Percentiles rank a stretch among this genome's conserved stretches.
phyloP scores from a whole-genome alignment of 2,329 filamentous ascomycete genomes.

The Clonostachys solani region DNA sequence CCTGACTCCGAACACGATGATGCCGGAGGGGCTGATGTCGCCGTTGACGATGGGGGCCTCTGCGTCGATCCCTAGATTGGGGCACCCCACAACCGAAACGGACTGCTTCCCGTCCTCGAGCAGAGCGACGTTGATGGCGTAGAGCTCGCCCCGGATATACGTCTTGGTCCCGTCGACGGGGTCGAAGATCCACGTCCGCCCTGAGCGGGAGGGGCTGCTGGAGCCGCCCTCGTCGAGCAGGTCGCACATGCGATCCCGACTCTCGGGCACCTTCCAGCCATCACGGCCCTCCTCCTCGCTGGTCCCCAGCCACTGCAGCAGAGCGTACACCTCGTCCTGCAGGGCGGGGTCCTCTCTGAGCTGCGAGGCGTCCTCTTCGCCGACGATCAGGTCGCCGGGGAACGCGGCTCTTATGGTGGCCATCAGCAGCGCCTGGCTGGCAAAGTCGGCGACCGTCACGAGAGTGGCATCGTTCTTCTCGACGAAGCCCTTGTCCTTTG shows the following conservation, averaged over 20 bases:
- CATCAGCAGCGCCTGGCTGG: constrained; percentile 51
- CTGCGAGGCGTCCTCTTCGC: constrained; percentile 48
- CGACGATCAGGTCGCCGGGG: constrained; percentile 46
- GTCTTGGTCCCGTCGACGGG: constrained; percentile 58
- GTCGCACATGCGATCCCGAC: constrained; percentile 41
- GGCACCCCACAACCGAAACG: constrained; percentile 42
- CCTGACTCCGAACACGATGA: constrained; percentile 44
- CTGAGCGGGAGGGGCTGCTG: constrained; percentile 26
- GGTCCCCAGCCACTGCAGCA: constrained; percentile 22
- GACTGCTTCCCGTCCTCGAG: constrained; percentile 44
- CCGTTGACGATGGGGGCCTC: constrained; percentile 33
- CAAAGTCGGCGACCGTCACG: constrained; percentile 57
- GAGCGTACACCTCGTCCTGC: constrained; percentile 39
- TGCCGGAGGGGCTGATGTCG: constrained; percentile 39
- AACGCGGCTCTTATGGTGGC: constrained; percentile 44
- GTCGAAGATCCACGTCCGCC: constrained; percentile 54
- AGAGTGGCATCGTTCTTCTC: constrained; percentile 52
- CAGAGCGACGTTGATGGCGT: constrained; percentile 53
- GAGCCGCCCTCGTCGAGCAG: constrained; percentile 48
- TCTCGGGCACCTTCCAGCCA: constrained; percentile 21
- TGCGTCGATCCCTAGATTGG: constrained; percentile 36
- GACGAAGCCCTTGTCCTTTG: constrained; percentile 40
- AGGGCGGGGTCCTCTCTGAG: constrained; percentile 36
- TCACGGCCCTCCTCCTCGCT: constrained; percentile 5
- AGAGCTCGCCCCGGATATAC: constrained; percentile 48